Conservation (phyloP, 768 basidiomycete genomes). For the Phallus indusiatus region DNA sequence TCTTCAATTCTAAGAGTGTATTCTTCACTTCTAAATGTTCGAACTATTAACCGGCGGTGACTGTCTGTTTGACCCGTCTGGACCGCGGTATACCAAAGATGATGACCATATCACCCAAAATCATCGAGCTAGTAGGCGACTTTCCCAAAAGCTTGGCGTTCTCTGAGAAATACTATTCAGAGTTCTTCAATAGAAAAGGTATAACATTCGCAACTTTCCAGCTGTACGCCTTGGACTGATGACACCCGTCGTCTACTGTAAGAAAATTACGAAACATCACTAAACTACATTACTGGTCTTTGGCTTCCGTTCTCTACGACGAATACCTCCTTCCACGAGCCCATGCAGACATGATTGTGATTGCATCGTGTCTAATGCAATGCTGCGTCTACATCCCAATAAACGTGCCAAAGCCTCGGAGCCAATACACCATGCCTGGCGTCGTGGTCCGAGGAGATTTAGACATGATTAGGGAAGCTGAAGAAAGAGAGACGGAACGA, state of each 20-base stretch:
- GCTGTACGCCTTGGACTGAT: background rate
- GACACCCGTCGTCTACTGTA: conserved; percentile 15
- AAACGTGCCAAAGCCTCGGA: conserved; percentile 84
- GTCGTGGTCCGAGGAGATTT: conserved; percentile 85
- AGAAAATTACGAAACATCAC: conserved; percentile 89
- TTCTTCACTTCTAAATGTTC: too few relatives aligned
- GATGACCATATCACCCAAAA: conserved; percentile 97
- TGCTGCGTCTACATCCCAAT: conserved; percentile 85
- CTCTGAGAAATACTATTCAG: conserved; percentile 84
- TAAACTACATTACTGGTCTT: conserved; percentile 88
- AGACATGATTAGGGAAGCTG: conserved; percentile 62
- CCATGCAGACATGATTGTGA: conserved; percentile 75
- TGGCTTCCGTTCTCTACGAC: conserved; percentile 75
- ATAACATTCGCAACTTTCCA: conserved; percentile 15
- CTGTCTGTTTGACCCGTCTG: conserved; percentile 95
- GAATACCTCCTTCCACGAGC: conserved; percentile 87
- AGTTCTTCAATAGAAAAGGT: conserved; percentile 98
- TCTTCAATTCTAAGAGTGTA: too few relatives aligned
- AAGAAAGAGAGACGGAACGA: conserved; percentile 36
- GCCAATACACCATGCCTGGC: conserved; percentile 78
- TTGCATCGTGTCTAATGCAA: conserved; percentile 74
- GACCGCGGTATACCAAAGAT: conserved; percentile 91
- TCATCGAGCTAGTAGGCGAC: conserved; percentile 92
- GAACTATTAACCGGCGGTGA: conserved; percentile 95
- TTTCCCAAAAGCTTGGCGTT: conserved; percentile 77